phyloP scores from a whole-genome alignment of 2,329 filamentous ascomycete species.

The Penicillium sclerotiorum region DNA sequence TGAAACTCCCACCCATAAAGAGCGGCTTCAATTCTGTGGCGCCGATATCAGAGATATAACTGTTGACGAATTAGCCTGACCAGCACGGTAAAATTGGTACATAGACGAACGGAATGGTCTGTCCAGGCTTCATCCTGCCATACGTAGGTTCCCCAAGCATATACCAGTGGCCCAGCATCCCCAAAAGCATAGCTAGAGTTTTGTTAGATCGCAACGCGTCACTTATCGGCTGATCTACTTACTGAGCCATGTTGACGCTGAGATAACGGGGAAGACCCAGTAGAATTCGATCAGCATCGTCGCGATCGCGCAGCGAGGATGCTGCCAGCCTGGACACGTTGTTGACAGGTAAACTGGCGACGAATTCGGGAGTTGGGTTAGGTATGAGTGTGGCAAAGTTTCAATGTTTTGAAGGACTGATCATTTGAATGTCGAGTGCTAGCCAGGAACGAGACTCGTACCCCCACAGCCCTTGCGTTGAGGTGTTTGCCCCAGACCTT shows the following conservation, averaged over 20 bases:
- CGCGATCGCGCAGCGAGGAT: conserved; percentile 1
- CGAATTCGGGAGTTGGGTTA: neutral
- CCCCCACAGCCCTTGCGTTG: conserved; percentile 2
- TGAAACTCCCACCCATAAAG: conserved; percentile 20
- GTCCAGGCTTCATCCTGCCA: conserved; percentile 21
- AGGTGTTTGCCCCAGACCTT: neutral
- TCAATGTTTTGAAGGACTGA: neutral
- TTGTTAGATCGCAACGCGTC: neutral
- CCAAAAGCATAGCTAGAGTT: conserved; percentile 16
- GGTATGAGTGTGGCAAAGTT: neutral
- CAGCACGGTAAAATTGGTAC: neutral
- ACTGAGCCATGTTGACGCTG: conserved; percentile 23
- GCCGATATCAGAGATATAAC: conserved; percentile 23
- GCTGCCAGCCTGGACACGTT: conserved; percentile 7
- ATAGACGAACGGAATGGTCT: conserved; percentile 20
- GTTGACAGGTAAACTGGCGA: neutral
- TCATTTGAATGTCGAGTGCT: neutral
- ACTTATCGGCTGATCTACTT: neutral
- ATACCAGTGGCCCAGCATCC: conserved; percentile 21
- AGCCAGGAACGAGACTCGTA: neutral
- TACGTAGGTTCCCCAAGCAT: conserved; percentile 20
- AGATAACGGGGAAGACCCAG: conserved; percentile 21
- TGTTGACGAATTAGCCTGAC: neutral
- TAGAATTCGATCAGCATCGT: conserved; percentile 4
- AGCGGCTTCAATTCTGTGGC: conserved; percentile 19